Conservation (phyloP, 2,329 filamentous ascomycete genomes). For the Claviceps quebecensis region DNA sequence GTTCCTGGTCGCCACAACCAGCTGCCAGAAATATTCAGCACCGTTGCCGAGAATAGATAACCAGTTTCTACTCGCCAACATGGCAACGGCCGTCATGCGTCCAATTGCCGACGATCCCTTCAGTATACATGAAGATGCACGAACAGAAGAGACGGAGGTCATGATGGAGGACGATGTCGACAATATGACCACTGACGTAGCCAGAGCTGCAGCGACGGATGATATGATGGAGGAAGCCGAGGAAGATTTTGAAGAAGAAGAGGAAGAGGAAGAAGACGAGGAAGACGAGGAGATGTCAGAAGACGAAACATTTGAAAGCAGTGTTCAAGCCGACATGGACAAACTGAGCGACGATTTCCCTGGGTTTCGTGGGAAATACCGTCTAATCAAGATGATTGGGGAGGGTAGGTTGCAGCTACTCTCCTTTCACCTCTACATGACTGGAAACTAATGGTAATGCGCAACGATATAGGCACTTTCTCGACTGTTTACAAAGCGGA, state of each 20-base stretch:
- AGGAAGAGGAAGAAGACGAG: conserved; percentile 22
- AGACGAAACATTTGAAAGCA: conserved; percentile 50
- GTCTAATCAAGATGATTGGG: conserved; percentile 90
- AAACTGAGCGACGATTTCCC: conserved; percentile 71
- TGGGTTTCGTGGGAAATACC: conserved; percentile 70
- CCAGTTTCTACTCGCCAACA: neutral
- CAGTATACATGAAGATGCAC: conserved; percentile 35
- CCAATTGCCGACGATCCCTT: conserved; percentile 23
- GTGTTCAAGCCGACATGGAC: conserved; percentile 73
- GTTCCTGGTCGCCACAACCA: no score
- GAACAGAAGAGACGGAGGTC: conserved; percentile 36
- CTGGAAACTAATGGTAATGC: neutral
- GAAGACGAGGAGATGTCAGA: conserved; percentile 32
- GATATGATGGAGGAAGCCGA: conserved; percentile 15
- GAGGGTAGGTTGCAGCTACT: conserved; percentile 48
- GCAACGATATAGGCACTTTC: conserved; percentile 63
- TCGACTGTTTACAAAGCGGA: conserved; percentile 98
- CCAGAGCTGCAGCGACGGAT: conserved; percentile 10
- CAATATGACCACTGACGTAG: conserved; percentile 16
- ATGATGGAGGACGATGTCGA: conserved; percentile 28
- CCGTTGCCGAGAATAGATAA: neutral
- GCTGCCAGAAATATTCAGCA: neutral
- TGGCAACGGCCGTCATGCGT: conserved; percentile 3
- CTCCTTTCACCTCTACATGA: neutral
- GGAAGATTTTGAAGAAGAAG: conserved; percentile 16